phyloP scores from a whole-genome alignment of 345 rosid species.

The thale cress (Arabidopsis thaliana) region TAIR10.1 NC_003070.9:23326501-23327000 shows the following conservation, averaged over 20 bases:
- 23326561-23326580: conserved; percentile 36
- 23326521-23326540: conserved; percentile 4
- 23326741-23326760: conserved; percentile 23
- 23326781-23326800: background rate
- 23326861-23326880: too few species aligned
- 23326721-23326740: conserved; percentile 15
- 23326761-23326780: background rate
- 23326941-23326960: background rate
- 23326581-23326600: conserved; percentile 41
- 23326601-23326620: conserved; percentile 36
- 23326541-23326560: conserved; percentile 9
- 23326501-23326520: conserved; percentile 10
- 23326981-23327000: background rate
- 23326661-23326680: conserved; percentile 41
- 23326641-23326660: background rate
- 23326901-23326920: background rate
- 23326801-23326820: too few species aligned
- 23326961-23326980: too few species aligned
- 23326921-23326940: background rate
- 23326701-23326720: background rate
- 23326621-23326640: conserved; percentile 38
- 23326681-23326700: conserved; percentile 20
- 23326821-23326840: too few species aligned
- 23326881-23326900: too few species aligned
- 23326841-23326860: too few species aligned